Base-by-base conservation (phyloP, 345 rosid species). In the Stellera chamaejasme region DNA sequence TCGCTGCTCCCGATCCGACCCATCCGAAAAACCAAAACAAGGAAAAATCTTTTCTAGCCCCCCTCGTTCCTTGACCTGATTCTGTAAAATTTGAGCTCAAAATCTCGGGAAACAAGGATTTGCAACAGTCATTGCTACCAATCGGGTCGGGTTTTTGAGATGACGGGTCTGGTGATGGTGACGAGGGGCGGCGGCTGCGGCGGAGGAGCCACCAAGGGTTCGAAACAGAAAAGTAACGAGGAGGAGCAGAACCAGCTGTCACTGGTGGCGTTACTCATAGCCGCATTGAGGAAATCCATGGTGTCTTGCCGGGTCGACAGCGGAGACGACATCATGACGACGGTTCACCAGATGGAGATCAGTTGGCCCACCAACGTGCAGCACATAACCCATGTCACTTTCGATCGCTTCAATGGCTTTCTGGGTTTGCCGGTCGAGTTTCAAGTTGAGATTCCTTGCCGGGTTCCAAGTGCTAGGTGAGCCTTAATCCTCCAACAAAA, bases 391-490 rank as follows among this genome's bases (percentile, higher is more conserved):
- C 98, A 92, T 55, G 98, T 92, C 2, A 92, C 98, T 1, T 92
- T 92, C 49, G 98, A 92, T 66, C 83, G 96, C 11, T 92, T 92
- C 74, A 80, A 85, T 55, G 98, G 98, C 10, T 92, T 92, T 58
- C 67, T 84, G 16, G 98, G 98, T 64, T 82, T 92, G 23, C 98
- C 98, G 2, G 93, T 79, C 14, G 98, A 92, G 84, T 81, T 92
- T 61, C 82, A 88, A 69, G 87, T 88, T n/a, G 96, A 92, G 82
- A 72, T 92, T 70, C 96, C 98, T 3, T 67, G 90, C 67, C 92
- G 90, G 42, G 96, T 78, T 57, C 98, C 98, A 1, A 85, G 98
- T 66, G 98, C 98, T 23, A 92, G 98, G 98, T 92, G 68, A 11
- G 3, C 27, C 32, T 45, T 41, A 19, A 41, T 13, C 16, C 15